Percentiles rank a stretch among this genome's conserved stretches.
These are phyloP conservation scores for Panaeolus cyanescens DNA, from an alignment of 768 basidiomycete genomes.

Conservation along the genomic window DNA sequence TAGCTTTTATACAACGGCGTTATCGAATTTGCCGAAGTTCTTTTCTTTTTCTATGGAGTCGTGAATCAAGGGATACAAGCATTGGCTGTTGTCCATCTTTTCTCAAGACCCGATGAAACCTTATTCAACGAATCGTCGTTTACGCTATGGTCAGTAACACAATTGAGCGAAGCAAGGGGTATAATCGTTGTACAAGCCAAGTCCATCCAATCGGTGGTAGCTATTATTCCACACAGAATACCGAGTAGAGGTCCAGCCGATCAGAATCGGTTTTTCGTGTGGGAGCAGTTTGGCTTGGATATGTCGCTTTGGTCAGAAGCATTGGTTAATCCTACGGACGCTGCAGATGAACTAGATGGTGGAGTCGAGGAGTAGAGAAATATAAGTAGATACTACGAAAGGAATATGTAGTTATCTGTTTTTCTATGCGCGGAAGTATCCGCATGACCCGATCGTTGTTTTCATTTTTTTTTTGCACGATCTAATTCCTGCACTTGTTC, in stretches of 20 bases:
- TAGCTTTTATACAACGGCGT: not conserved
- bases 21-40: not conserved
- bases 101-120: not conserved
- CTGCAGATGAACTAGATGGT: not conserved
- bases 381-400: no score
- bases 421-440: no score
- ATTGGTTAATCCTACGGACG: not conserved
- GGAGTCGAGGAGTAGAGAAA: not conserved
- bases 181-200: not conserved
- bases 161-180: not conserved
- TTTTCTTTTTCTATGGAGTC: not conserved
- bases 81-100: not conserved
- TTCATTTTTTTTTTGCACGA: no score
- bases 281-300: not conserved
- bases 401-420: no score
- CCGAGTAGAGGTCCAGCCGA: not conserved
- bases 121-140: no score
- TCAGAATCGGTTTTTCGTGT: not conserved
- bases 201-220: not conserved
- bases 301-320: not conserved
- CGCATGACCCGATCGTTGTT: no score
- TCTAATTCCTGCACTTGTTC: no score
- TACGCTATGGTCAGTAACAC: not conserved
- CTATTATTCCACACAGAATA: not conserved
- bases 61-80: not conserved